Evolutionary conservation across 805 yeast genomes (phyloP), one percentile per base, ranked within the genome.

Genomic region (Candida adriatica): DNA sequence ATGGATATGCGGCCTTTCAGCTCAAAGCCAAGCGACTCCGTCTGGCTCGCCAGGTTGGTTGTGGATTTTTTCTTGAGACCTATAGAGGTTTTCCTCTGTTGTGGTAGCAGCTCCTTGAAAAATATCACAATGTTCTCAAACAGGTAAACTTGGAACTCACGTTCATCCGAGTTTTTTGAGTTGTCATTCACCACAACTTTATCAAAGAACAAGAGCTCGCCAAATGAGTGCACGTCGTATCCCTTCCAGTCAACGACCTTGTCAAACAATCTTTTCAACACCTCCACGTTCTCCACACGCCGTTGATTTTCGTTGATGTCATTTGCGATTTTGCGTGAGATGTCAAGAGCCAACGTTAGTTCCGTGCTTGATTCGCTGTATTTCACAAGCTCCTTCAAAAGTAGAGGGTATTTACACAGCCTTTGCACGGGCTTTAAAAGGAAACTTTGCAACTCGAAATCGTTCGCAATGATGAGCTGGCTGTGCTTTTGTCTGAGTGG

Each of bases 381-480:
- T 52, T 85, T 86, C 30, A 84, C 55, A 32, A 92, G 64, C 51
- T 85, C 92, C 46, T 72, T 75, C 31, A 92, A 59, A 29, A 92
- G 64, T 31, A 92, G 61, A 2, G 97, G 98, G 56, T 92, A 92
- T 55, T 88, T 85, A 66, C 96, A 85, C n/a, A 92, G 68, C 42
- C 99, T 72, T 62, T 92, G 99, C 23, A 92, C 85, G 0, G 99
- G 99, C 55, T 90, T 92, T 46, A 92, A 74, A 25, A 92, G 66
- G 56, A 84, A 84, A 30, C 90, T 78, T 53, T 84, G 97, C 33
- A 92, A 66, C 56, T 90, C 98, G 51, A 87, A 78, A 26, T 85
- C 81, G 17, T 92, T 90, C 42, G 79, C 90, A 38, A 88, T 75
- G 24, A 87, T 59, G 14, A 62, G 52, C 4, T 80, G 66, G 14